Base-by-base conservation (phyloP, 2,329 filamentous ascomycete genomes). In the Aspergillus pseudonomiae region DNA sequence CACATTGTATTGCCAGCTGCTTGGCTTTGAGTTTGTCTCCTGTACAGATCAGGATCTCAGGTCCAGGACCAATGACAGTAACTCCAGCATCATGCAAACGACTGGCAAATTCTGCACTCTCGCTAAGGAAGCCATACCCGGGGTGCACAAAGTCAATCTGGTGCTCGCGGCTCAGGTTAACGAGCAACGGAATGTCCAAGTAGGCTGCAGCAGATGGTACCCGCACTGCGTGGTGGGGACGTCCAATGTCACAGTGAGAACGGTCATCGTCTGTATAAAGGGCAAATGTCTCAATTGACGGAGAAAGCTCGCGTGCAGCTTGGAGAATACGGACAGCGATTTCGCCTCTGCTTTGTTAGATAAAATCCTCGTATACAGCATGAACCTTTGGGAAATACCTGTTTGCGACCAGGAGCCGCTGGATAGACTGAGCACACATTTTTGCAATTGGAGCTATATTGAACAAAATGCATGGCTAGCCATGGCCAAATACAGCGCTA, bases 61-160 rank as follows among this genome's bases (percentile, higher is more conserved):
- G 79, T 1, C 84, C 84, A 1, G 86, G 86, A 0, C 86, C 86
- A 11, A 88, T 78, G 1, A 88, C 83, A 10, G 81, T 71, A 1
- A 81, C 77, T 1, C 78, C 76, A 0, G 79, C 80, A 62, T 85
- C 81, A 4, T 81, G 76, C 78, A 85, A 81, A 14, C 79, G 74
- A 45, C 68, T 71, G 0, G 83, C 78, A 57, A 88, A 86, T 0
- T 82, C 80, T 2, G 82, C 77, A 26, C 79, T 85, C 68, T 88
- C 86, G 14, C 83, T 85, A 1, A 88, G 76, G 74, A 96, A 88
- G 11, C 86, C 86, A 75, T 88, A 88, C 5, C 85, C 86, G 0
- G 86, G 85, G 71, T 88, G 85, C 0, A 88, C 77, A 3, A 84
- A 79, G 68, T 88, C 84, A 52, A 88, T 85, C 0, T 75, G 66